phyloP scores from a whole-genome alignment of 139 green algal genomes.

The Axilococcus clingmanii region DNA sequence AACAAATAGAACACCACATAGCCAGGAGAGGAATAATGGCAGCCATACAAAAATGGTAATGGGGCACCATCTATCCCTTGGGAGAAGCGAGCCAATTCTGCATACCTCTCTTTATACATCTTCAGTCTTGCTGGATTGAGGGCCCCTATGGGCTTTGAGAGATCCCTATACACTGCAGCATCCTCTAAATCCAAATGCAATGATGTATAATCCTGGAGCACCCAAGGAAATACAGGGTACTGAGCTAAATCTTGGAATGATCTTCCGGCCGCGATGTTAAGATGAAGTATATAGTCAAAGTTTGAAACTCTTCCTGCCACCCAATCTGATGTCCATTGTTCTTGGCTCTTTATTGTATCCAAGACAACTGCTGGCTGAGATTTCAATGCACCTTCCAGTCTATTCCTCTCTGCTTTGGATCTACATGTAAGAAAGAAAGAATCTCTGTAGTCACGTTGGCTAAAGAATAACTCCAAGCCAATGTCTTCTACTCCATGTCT shows the following conservation, averaged over 20 bases:
- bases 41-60: slow-evolving; percentile 90
- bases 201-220: slow-evolving; percentile 75
- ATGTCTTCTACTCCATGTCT: too few relatives aligned
- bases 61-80: slow-evolving; percentile 20
- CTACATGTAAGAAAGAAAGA: slow-evolving; percentile 71
- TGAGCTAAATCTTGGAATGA: slow-evolving; percentile 79
- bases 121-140: slow-evolving; percentile 69
- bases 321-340: slow-evolving; percentile 62
- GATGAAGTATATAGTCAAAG: slow-evolving; percentile 82
- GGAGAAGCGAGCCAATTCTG: slow-evolving; percentile 22
- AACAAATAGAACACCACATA: slow-evolving; percentile 94
- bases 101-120: slow-evolving; percentile 43
- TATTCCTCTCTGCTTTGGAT: slow-evolving; percentile 39
- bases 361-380: slow-evolving; percentile 41
- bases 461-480: slow-evolving; percentile 50
- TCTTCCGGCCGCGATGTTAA: slow-evolving; percentile 76
- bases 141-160: slow-evolving; percentile 83
- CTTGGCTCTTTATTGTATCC: slow-evolving; percentile 43
- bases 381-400: slow-evolving; percentile 21
- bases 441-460: slow-evolving; percentile 9
- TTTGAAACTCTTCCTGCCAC: slow-evolving; percentile 53
- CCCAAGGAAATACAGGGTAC: slow-evolving; percentile 87
- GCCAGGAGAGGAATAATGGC: slow-evolving; percentile 74
- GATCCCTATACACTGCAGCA: slow-evolving; percentile 63
- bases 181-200: slow-evolving; percentile 53